Base-by-base conservation (phyloP, 805 yeast species). In the Jamesozyma spencerorum region DNA sequence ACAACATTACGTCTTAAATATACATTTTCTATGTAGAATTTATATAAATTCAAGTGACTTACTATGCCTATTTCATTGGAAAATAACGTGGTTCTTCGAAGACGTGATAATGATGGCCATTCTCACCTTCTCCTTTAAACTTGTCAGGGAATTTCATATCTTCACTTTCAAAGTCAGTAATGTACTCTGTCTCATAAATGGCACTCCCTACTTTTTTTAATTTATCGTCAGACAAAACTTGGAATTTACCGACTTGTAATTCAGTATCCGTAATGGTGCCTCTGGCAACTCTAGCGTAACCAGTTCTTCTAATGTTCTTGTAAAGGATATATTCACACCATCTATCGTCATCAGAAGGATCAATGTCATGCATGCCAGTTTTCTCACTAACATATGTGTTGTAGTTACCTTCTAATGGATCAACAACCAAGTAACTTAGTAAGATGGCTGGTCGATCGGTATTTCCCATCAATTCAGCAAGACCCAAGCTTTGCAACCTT, bases 311-410 rank as follows among this genome's bases (percentile, higher is more conserved):
- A 62, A 92, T 66, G 44, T 82, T 80, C 60, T 88, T 83, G 74
- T 82, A 92, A 48, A 92, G 66, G 47, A 92, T 86, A 64, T 92
- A 92, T 66, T 92, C 95, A 65, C 98, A 92, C 98, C 98, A 92
- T 66, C 98, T 77, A 57, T 92, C 98, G 79, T 88, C 85, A 59
- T 90, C 97, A 6, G 81, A 69, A 34, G 88, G 81, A 60, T 92
- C 98, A 47, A 92, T 87, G 60, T 92, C 98, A 53, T 80, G 77
- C 90, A 92, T 85, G 26, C 95, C 84, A 1, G 90, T 78, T 49
- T 68, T 62, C 37, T 81, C 83, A 53, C 94, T 79, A 15, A 88
- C 96, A 62, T 86, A 86, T 2, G 87, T 87, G 65, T 85, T 81
- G 69, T 90, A 90, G 63, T 92, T 90, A 10, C 97, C 97, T 58